These are phyloP conservation scores for Ceratocystis cacaofunesta DNA, from an alignment of 2,329 filamentous ascomycete species.

Conservation along the genomic window DNA sequence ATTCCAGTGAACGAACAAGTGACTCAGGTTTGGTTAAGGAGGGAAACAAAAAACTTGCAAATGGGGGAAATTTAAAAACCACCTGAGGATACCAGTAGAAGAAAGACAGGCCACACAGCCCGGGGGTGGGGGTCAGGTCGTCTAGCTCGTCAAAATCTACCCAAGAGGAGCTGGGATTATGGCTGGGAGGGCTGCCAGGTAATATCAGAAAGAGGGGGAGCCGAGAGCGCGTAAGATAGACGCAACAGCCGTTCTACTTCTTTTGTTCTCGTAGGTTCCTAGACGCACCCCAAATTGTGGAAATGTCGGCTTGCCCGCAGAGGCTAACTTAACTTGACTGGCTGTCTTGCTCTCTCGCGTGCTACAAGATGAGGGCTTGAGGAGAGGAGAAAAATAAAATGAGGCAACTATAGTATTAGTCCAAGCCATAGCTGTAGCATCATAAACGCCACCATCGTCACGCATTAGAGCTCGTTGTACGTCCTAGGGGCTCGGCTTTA, in stretches of 20 bases:
- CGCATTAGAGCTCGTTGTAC: neutral
- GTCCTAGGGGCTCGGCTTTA: neutral
- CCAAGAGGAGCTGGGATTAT: too few relatives aligned
- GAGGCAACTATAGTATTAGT: too few relatives aligned
- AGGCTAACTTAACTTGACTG: too few relatives aligned
- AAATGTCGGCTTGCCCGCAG: too few relatives aligned
- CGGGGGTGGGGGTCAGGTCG: neutral
- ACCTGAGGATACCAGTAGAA: too few relatives aligned
- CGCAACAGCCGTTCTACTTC: neutral
- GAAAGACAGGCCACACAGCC: neutral
- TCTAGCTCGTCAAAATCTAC: neutral
- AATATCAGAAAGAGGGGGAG: neutral
- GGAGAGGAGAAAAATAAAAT: neutral
- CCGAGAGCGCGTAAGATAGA: neutral
- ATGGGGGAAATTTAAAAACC: neutral
- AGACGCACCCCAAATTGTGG: neutral
- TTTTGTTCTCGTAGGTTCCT: neutral
- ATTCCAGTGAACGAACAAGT: neutral
- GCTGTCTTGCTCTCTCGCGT: neutral
- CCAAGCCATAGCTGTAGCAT: neutral
- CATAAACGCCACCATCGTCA: neutral
- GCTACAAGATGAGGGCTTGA: too few relatives aligned
- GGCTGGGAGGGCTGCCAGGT: too few relatives aligned
- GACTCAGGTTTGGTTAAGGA: too few relatives aligned
- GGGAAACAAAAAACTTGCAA: neutral